Percentiles rank a stretch among this genome's conserved stretches.
These are phyloP conservation scores for Fusarium sp. DNA, from an alignment of 2,329 filamentous ascomycete species.

Conservation along the genomic window DNA sequence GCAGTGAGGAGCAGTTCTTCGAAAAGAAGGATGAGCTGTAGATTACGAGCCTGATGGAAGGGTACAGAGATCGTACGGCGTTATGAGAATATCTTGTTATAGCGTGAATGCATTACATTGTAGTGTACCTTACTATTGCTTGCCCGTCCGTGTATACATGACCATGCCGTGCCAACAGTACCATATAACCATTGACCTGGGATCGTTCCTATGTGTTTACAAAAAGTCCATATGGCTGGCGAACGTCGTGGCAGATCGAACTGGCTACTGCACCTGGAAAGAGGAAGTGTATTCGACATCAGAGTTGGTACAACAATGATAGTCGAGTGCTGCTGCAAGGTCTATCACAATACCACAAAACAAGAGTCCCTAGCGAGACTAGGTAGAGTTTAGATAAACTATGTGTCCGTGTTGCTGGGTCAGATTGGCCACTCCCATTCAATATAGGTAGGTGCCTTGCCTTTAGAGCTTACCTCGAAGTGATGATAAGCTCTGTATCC, in stretches of 20 bases:
- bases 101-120: conserved; percentile 8
- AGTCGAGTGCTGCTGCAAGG: neutral
- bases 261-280: neutral
- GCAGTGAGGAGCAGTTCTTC: conserved; percentile 28
- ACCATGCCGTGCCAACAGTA: neutral
- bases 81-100: conserved; percentile 16
- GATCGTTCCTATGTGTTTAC: neutral
- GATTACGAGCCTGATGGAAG: conserved; percentile 61
- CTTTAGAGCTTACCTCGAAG: neutral
- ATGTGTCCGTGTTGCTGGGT: neutral
- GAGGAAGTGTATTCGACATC: neutral
- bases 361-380: neutral
- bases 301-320: neutral
- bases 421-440: neutral
- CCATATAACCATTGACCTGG: neutral
- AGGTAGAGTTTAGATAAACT: neutral
- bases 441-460: neutral
- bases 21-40: conserved; percentile 40
- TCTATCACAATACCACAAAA: neutral
- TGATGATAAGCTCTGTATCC: neutral
- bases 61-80: conserved; percentile 18
- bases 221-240: neutral
- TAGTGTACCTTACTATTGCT: neutral
- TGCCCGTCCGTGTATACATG: neutral
- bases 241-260: neutral